phyloP scores from a whole-genome alignment of 2,329 filamentous ascomycete genomes.

The Fusarium aywerte region DNA sequence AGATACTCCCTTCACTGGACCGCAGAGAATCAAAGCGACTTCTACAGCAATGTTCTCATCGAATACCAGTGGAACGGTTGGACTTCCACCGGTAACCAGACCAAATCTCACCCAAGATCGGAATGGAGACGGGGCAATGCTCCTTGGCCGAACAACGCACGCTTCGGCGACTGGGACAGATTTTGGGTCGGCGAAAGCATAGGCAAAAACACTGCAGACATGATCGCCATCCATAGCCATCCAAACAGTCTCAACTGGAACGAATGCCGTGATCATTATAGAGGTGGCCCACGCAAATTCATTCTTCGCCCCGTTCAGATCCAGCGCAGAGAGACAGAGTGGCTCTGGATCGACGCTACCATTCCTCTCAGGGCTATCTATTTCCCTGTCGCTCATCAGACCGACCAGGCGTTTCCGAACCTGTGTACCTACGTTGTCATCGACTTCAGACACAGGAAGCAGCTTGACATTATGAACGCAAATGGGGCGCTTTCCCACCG shows the following conservation, averaged over 20 bases:
- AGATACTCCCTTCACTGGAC: not conserved
- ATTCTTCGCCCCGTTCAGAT: slow-evolving; percentile 15
- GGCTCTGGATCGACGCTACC: slow-evolving; percentile 20
- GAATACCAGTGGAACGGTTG: slow-evolving; percentile 24
- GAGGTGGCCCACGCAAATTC: not conserved
- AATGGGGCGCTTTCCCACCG: accelerated
- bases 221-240: not conserved
- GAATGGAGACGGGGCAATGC: not conserved
- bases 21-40: not conserved
- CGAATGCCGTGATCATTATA: not conserved
- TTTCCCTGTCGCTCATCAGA: not conserved
- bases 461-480: accelerated
- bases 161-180: slow-evolving; percentile 3
- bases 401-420: not conserved
- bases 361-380: slow-evolving; percentile 10
- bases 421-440: slow-evolving; percentile 20
- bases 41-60: not conserved
- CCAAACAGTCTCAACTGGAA: slow-evolving; percentile 23
- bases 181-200: slow-evolving; percentile 17
- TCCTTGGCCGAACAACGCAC: accelerated
- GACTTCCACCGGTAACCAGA: not conserved
- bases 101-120: not conserved
- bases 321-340: accelerated
- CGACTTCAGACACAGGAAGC: not conserved
- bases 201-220: not conserved